Conservation (phyloP, 768 basidiomycete genomes). For the Vishniacozyma victoriae region DNA sequence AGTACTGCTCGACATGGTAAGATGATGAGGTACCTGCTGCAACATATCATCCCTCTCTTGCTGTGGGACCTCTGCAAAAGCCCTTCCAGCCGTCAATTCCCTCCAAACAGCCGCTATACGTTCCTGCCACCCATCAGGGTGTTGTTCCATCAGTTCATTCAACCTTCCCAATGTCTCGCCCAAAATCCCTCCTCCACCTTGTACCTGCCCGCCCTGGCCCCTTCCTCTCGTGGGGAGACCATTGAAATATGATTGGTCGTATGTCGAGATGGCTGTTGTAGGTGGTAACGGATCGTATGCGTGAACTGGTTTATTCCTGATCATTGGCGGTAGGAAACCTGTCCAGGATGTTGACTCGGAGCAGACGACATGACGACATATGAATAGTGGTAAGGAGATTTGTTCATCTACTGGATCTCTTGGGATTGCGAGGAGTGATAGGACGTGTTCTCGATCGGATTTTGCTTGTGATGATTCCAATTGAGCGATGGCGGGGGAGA, state of each 20-base stretch:
- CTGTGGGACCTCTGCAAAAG: constrained; percentile 14
- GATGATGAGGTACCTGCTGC: constrained; percentile 16
- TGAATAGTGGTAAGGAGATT: constrained; percentile 21
- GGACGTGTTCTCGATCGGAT: constrained; percentile 38
- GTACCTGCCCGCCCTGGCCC: constrained; percentile 9
- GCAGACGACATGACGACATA: constrained; percentile 66
- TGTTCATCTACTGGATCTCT: constrained; percentile 31
- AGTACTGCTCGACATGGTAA: background rate
- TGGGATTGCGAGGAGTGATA: constrained; percentile 14
- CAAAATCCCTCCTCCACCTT: constrained; percentile 13
- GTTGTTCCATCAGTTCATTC: constrained; percentile 15
- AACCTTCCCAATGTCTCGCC: constrained; percentile 20
- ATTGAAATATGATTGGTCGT: constrained; percentile 69
- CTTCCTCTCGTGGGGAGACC: constrained; percentile 14
- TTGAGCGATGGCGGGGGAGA: constrained; percentile 50
- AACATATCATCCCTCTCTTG: constrained; percentile 27
- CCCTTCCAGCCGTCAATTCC: constrained; percentile 11
- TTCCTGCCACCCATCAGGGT: constrained; percentile 21
- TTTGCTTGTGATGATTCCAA: constrained; percentile 26
- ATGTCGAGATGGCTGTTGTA: constrained; percentile 54
- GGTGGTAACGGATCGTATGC: constrained; percentile 88
- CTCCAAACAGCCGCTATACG: constrained; percentile 11
- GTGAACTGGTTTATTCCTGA: constrained; percentile 56
- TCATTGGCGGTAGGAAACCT: constrained; percentile 62
- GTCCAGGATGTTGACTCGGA: constrained; percentile 57